Percentiles rank a stretch among this genome's conserved stretches.
These are phyloP conservation scores for Spathaspora boniae DNA, from an alignment of 805 yeast species.

Conservation along the genomic window DNA sequence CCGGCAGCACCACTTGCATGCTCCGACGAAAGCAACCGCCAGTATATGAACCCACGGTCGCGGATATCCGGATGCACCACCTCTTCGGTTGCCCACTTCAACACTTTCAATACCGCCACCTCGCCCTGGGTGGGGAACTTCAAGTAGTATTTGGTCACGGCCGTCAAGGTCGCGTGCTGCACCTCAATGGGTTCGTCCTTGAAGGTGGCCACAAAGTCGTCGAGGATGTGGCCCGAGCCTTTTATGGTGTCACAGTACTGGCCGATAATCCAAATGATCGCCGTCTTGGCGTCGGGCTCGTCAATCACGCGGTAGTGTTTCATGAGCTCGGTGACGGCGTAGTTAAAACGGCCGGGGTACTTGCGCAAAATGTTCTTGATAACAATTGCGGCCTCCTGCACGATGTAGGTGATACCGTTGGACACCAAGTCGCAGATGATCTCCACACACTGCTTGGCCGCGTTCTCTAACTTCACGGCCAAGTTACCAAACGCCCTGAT, in stretches of 20 bases:
- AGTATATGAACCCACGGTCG: constrained; percentile 80
- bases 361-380: constrained; percentile 72
- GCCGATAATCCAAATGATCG: constrained; percentile 84
- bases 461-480: constrained; percentile 67
- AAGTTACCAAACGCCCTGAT: constrained; percentile 86
- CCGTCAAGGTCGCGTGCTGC: constrained; percentile 69
- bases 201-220: constrained; percentile 44
- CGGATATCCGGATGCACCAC: constrained; percentile 80
- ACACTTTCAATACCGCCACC: constrained; percentile 50
- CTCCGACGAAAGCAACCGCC: constrained; percentile 64
- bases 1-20: constrained; percentile 36
- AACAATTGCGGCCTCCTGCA: constrained; percentile 77
- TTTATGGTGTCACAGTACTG: constrained; percentile 54
- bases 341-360: constrained; percentile 58
- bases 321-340: constrained; percentile 25
- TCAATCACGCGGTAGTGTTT: constrained; percentile 44
- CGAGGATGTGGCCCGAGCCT: constrained; percentile 38
- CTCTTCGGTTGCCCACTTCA: constrained; percentile 71
- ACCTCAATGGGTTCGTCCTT: constrained; percentile 68
- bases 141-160: constrained; percentile 67
- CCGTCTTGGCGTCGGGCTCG: constrained; percentile 75
- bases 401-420: constrained; percentile 66
- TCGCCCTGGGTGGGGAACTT: constrained; percentile 54
- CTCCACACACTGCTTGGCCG: constrained; percentile 62
- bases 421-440: constrained; percentile 56